phyloP scores from a whole-genome alignment of 805 yeast genomes.

The Wickerhamiella sergipiensis region DNA sequence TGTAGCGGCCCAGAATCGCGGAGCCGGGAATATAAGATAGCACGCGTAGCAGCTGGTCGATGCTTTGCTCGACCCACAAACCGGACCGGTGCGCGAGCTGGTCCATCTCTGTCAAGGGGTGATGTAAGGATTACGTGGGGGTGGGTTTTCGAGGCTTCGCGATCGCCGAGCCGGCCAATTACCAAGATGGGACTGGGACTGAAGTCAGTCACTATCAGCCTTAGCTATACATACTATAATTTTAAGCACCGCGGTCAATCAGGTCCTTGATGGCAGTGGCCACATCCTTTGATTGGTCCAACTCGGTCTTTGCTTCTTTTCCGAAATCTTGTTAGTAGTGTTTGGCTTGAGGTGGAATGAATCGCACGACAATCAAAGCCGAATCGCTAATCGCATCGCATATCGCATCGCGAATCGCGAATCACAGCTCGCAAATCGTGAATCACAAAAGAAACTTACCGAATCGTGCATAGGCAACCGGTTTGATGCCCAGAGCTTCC shows the following conservation, averaged over 20 bases:
- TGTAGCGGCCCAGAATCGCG: conserved; percentile 38
- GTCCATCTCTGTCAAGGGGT: background rate
- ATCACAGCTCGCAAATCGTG: too few relatives aligned
- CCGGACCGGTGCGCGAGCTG: conserved; percentile 7
- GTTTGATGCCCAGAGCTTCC: conserved; percentile 61
- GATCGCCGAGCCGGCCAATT: background rate
- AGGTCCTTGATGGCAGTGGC: conserved; percentile 27
- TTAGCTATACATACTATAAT: background rate
- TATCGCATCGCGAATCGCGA: too few relatives aligned
- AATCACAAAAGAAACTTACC: conserved; percentile 28
- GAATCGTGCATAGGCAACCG: conserved; percentile 62
- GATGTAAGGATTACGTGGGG: background rate
- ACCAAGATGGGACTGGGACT: too few relatives aligned
- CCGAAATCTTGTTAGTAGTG: conserved; percentile 26
- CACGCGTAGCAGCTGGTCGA: conserved; percentile 8
- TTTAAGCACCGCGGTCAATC: conserved; percentile 19
- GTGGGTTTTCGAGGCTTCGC: too few relatives aligned
- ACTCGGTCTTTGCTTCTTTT: conserved; percentile 31
- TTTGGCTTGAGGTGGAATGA: background rate
- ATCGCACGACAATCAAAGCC: too few relatives aligned
- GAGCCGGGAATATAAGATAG: conserved; percentile 28
- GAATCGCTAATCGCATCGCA: too few relatives aligned
- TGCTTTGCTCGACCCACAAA: conserved; percentile 13
- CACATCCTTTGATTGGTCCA: conserved; percentile 33
- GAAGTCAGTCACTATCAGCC: too few relatives aligned